Conservation (phyloP, 345 rosid genomes). For the Zanthoxylum bungeanum region DNA sequence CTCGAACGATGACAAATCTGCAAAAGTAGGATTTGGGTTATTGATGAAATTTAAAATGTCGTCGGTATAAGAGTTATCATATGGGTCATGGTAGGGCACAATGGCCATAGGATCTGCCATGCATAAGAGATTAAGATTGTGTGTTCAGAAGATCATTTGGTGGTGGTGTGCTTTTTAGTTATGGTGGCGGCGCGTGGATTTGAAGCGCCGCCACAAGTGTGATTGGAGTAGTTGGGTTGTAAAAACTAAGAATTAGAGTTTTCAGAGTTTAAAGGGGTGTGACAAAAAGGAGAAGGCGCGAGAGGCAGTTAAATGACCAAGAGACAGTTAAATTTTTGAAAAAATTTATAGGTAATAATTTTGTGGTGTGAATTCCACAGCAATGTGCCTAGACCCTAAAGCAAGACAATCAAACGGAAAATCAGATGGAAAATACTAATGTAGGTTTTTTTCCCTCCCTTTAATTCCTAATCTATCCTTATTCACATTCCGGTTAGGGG, state of each 20-base stretch:
- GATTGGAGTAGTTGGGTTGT: background rate
- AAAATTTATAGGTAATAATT: background rate
- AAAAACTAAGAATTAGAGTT: constrained; percentile 15
- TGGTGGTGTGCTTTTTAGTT: background rate
- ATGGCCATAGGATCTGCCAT: constrained; percentile 34
- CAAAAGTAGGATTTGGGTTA: constrained; percentile 14
- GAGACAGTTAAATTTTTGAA: constrained; percentile 22
- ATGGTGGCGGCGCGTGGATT: background rate
- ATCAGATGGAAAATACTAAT: background rate
- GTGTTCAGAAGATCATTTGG: background rate
- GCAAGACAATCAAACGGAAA: background rate
- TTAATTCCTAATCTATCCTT: too few relatives aligned
- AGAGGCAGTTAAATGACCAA: constrained; percentile 38
- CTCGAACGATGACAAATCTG: constrained; percentile 10
- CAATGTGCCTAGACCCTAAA: background rate
- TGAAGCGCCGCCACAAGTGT: constrained; percentile 7
- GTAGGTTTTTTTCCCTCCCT: too few relatives aligned
- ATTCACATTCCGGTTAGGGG: too few relatives aligned
- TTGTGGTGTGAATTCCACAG: background rate
- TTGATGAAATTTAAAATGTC: constrained; percentile 18
- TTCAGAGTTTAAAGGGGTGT: background rate
- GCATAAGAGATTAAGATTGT: background rate
- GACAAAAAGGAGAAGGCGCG: constrained; percentile 14
- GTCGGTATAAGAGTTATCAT: constrained; percentile 9
- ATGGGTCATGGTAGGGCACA: constrained; percentile 35